Evolutionary conservation across 129 eudicot species (phyloP), one percentile per base, ranked within the genome.

Genomic region (Cynara cardunculus): DNA sequence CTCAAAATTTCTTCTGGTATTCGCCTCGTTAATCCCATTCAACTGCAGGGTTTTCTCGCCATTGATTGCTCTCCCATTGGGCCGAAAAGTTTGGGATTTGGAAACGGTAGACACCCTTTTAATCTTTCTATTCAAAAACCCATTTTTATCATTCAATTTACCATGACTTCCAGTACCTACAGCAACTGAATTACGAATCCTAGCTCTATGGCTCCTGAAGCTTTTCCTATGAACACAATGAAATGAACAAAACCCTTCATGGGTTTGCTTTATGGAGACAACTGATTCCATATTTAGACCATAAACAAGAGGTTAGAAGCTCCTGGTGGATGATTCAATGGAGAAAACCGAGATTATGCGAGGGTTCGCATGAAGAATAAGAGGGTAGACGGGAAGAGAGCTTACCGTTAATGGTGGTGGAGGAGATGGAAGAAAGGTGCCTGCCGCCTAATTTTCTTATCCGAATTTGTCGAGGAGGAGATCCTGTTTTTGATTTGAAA

Each of bases 221-320:
- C 32, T 73, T n/a, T 81, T 74, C 11, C 56, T 72, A 31, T 76
- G 25, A 18, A 73, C 41, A 75, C 32, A 76, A 4, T 82, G 92
- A 79, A 86, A 81, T 59, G 87, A 82, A 73, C 83, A 79, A 44
- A 89, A 84, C 71, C 89, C 85, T 72, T 93, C 89, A 78, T 78
- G 92, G 96, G 84, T 87, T 82, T 89, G 87, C 73, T 84, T 86
- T 44, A 84, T 70, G 41, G 94, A 89, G n/a, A 87, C 82, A 7
- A 81, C 49, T 74, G 89, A 81, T 31, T 88, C 98, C 98, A 90
- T 93, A 16, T 77, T 75, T 25, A 19, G 44, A 79, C 78, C 80
- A 74, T 73, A 80, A 79, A 84, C 5, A 8, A 65, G 30, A 18
- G 46, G 26, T 16, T 71, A 53, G 25, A 19, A 67, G 69, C 14